Percentiles rank a stretch among this genome's conserved stretches.
Evolutionary conservation across 306 rosid species (phyloP).

Genomic region (Glycine latifolia): DNA sequence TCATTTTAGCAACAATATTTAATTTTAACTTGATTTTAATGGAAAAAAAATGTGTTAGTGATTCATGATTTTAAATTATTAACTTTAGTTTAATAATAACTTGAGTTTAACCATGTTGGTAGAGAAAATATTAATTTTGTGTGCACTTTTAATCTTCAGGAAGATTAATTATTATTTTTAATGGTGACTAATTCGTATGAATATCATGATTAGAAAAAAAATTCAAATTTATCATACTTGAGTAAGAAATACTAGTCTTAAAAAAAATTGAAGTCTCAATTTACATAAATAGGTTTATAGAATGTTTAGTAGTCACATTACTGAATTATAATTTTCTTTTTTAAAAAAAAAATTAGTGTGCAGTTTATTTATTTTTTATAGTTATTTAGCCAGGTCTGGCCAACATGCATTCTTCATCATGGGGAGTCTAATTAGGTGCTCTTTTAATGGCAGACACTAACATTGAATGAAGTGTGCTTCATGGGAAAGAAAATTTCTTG

Average conservation of each 20-base stretch:
- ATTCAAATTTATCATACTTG: too few species aligned
- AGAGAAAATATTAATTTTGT: too few species aligned
- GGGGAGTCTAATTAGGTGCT: slow-evolving; percentile 33
- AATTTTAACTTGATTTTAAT: background rate
- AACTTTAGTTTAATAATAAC: background rate
- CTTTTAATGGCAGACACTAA: slow-evolving; percentile 46
- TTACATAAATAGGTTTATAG: background rate
- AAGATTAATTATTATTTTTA: too few species aligned
- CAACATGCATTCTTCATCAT: slow-evolving; percentile 38
- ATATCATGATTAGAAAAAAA: too few species aligned
- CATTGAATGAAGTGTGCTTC: slow-evolving; percentile 50
- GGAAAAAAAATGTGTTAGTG: background rate
- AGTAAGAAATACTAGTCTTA: too few species aligned
- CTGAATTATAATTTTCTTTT: background rate
- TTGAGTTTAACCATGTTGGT: too few species aligned
- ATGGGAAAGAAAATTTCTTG: slow-evolving; percentile 49
- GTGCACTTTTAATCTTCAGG: too few species aligned
- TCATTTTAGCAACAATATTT: too few species aligned
- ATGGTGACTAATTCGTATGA: too few species aligned
- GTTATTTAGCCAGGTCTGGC: background rate
- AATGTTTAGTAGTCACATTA: background rate
- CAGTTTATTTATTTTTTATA: background rate
- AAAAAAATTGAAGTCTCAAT: background rate
- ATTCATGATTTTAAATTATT: background rate
- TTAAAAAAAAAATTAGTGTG: background rate